Conservation (phyloP, 2,329 filamentous ascomycete genomes). For the Ambrosiella beaveri region DNA sequence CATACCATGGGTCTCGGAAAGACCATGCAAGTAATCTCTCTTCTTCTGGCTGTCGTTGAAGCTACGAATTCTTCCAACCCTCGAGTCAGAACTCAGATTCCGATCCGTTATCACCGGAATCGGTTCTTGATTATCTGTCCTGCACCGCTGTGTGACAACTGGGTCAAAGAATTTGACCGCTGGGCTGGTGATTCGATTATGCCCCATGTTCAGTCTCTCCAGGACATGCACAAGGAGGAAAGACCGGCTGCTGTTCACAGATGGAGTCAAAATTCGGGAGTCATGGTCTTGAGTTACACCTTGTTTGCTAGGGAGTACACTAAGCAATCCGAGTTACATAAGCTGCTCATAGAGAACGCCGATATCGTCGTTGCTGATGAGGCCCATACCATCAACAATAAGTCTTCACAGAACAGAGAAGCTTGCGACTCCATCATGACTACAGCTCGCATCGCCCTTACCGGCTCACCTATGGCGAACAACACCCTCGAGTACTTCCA, state of each 20-base stretch:
- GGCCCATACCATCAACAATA: conserved; percentile 55
- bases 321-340: conserved; percentile 19
- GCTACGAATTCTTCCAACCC: conserved; percentile 42
- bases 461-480: conserved; percentile 74
- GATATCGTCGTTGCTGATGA: conserved; percentile 72
- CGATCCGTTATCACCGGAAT: conserved; percentile 40
- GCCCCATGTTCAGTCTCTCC: conserved; percentile 3
- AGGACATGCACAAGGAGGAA: background rate
- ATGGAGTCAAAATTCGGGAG: conserved; percentile 51
- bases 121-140: conserved; percentile 63
- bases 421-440: conserved; percentile 45
- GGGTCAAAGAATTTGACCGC: conserved; percentile 53
- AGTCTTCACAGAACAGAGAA: conserved; percentile 30
- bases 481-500: conserved; percentile 67
- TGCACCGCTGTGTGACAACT: conserved; percentile 59
- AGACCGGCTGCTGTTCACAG: conserved; percentile 12
- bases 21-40: conserved; percentile 75
- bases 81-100: conserved; percentile 47
- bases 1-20: conserved; percentile 90
- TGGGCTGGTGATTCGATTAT: conserved; percentile 22
- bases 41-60: conserved; percentile 59
- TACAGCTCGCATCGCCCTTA: conserved; percentile 60
- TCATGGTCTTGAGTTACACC: conserved; percentile 61
- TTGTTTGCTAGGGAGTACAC: conserved; percentile 32
- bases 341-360: conserved; percentile 40